phyloP scores from a whole-genome alignment of 2,329 filamentous ascomycete genomes.

The Ascochyta koolunga region DNA sequence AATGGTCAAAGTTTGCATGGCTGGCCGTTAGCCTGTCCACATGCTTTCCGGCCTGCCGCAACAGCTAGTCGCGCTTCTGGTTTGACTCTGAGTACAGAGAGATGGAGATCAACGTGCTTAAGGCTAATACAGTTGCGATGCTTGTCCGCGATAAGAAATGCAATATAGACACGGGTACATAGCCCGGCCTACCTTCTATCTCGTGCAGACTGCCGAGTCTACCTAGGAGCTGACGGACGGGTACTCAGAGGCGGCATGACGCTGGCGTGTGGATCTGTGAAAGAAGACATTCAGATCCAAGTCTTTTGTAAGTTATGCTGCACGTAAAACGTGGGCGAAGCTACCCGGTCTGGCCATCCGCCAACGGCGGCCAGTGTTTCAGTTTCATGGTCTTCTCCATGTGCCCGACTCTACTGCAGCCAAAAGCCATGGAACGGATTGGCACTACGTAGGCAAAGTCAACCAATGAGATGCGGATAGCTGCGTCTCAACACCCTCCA shows the following conservation, averaged over 20 bases:
- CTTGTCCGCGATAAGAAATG: slow-evolving; percentile 6
- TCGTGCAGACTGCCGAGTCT: slow-evolving; percentile 10
- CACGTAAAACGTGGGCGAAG: slow-evolving; percentile 13
- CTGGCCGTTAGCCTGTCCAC: slow-evolving; percentile 4
- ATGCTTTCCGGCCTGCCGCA: slow-evolving; percentile 4
- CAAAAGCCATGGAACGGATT: slow-evolving; percentile 10
- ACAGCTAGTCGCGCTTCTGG: not conserved
- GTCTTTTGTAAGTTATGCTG: slow-evolving; percentile 3
- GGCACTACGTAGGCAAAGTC: not conserved
- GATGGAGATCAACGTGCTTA: not conserved
- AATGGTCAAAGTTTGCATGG: slow-evolving; percentile 4
- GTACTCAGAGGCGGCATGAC: not conserved
- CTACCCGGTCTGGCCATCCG: slow-evolving; percentile 18
- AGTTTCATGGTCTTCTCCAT: slow-evolving; percentile 17
- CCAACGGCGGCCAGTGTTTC: slow-evolving; percentile 28
- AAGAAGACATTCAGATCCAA: not conserved
- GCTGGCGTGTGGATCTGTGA: not conserved
- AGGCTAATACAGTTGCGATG: not conserved
- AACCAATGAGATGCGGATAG: not conserved
- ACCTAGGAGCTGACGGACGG: slow-evolving; percentile 29
- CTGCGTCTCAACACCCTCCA: not conserved
- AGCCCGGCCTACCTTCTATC: slow-evolving; percentile 10
- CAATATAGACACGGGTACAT: not conserved
- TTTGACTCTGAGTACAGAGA: not conserved
- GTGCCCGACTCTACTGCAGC: slow-evolving; percentile 17